phyloP scores from a whole-genome alignment of 805 yeast species.

The Saccharomyces cerevisiae region DNA sequence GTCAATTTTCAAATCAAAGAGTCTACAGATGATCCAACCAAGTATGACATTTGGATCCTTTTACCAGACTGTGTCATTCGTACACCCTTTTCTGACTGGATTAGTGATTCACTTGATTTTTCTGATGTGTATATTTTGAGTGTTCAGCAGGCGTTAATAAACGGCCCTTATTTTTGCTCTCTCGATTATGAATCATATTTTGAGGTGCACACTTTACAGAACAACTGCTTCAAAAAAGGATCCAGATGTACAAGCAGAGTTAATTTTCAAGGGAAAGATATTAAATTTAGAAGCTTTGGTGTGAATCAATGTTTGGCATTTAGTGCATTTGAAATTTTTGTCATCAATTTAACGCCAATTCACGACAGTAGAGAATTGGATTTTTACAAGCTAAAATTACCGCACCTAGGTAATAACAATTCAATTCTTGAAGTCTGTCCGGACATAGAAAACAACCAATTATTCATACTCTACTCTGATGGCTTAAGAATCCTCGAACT shows the following conservation, averaged over 20 bases:
- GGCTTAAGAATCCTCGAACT: conserved; percentile 18
- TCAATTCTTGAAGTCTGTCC: conserved; percentile 11
- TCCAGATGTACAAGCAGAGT: neutral
- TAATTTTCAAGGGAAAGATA: conserved; percentile 3
- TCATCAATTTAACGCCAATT: neutral
- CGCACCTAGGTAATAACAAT: conserved; percentile 8
- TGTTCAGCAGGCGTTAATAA: neutral
- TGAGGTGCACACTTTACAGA: neutral
- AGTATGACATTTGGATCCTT: neutral
- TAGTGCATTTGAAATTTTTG: conserved; percentile 6
- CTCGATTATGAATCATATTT: neutral
- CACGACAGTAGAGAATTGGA: neutral
- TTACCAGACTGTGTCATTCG: neutral
- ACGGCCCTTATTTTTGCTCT: neutral
- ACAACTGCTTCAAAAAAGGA: neutral
- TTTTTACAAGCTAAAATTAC: conserved; percentile 13
- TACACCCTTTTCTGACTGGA: neutral
- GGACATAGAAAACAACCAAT: conserved; percentile 2
- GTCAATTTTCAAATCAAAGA: neutral
- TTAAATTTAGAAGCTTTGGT: conserved; percentile 7
- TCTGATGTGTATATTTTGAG: neutral
- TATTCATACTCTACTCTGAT: conserved; percentile 17
- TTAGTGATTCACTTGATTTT: neutral
- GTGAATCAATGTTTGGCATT: conserved; percentile 5
- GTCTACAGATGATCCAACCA: neutral